Percentiles rank a stretch among this genome's conserved stretches.
phyloP scores from a whole-genome alignment of 345 rosid species.

The Dipteronia dyeriana region DNA sequence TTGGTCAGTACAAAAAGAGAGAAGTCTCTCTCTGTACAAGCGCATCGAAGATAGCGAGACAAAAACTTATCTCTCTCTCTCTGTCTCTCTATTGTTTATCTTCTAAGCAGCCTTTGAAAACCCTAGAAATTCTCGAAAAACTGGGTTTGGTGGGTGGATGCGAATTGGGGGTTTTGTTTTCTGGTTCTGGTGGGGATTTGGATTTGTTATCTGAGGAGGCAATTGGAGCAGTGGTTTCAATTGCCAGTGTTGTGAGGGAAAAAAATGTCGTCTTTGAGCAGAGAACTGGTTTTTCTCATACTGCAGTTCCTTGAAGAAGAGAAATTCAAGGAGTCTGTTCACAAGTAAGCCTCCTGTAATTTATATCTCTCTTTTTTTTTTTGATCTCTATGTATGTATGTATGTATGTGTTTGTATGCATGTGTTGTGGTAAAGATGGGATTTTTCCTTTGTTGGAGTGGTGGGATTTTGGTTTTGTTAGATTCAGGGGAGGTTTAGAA shows the following conservation, averaged over 20 bases:
- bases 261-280: constrained; percentile 74
- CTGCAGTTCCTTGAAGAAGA: constrained; percentile 96
- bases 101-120: constrained; percentile 58
- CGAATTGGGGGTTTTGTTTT: constrained; percentile 24
- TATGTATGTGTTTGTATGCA: background rate
- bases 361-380: background rate
- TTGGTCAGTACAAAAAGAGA: constrained; percentile 45
- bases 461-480: constrained; percentile 4
- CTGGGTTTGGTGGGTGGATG: background rate
- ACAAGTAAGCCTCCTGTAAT: constrained; percentile 47
- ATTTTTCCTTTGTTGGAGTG: constrained; percentile 3
- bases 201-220: background rate
- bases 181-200: background rate
- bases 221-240: background rate
- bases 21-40: constrained; percentile 48
- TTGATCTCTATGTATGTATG: background rate
- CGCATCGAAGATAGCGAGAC: constrained; percentile 92
- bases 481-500: background rate
- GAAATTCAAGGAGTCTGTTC: constrained; percentile 85
- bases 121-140: constrained; percentile 69
- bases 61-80: background rate
- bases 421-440: background rate
- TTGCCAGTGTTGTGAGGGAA: background rate
- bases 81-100: constrained; percentile 40
- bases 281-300: constrained; percentile 89